These are phyloP conservation scores for Lenzites betulinus DNA, from an alignment of 768 basidiomycete species.

Conservation along the genomic window DNA sequence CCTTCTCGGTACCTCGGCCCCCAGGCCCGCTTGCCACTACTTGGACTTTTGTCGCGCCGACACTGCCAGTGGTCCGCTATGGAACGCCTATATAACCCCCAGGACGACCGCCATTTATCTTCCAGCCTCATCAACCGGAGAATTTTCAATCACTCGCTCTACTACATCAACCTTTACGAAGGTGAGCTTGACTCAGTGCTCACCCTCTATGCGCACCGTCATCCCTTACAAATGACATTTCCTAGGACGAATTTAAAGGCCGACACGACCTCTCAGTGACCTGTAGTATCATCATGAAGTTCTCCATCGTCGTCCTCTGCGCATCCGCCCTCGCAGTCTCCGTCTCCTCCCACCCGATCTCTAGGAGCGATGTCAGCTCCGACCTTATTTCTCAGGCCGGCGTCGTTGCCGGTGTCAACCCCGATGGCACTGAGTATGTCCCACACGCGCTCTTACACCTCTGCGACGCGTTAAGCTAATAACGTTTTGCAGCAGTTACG, in stretches of 20 bases:
- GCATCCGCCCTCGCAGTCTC: constrained; percentile 37
- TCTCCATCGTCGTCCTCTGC: constrained; percentile 34
- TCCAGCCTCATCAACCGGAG: constrained; percentile 12
- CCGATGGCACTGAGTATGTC: constrained; percentile 33
- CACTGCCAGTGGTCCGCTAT: not conserved
- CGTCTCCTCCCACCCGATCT: constrained; percentile 43
- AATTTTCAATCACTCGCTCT: constrained; percentile 5
- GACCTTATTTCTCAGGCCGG: constrained; percentile 36
- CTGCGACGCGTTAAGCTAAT: not conserved
- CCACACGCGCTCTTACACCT: not conserved
- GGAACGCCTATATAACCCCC: not conserved
- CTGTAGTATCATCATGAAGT: constrained; percentile 34
- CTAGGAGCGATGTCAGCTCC: constrained; percentile 51
- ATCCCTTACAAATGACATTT: constrained; percentile 6
- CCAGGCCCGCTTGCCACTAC: too few species aligned
- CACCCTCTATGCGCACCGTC: constrained; percentile 8
- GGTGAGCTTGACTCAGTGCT: constrained; percentile 23
- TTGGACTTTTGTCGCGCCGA: not conserved
- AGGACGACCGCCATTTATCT: not conserved
- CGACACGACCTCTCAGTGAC: not conserved
- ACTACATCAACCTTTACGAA: constrained; percentile 20
- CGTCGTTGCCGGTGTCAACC: constrained; percentile 33
- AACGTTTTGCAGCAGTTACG: constrained; percentile 24
- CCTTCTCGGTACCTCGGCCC: not conserved
- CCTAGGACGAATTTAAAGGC: not conserved